These are phyloP conservation scores for Atkinsonella texensis DNA, from an alignment of 2,329 filamentous ascomycete species.

Conservation along the genomic window DNA sequence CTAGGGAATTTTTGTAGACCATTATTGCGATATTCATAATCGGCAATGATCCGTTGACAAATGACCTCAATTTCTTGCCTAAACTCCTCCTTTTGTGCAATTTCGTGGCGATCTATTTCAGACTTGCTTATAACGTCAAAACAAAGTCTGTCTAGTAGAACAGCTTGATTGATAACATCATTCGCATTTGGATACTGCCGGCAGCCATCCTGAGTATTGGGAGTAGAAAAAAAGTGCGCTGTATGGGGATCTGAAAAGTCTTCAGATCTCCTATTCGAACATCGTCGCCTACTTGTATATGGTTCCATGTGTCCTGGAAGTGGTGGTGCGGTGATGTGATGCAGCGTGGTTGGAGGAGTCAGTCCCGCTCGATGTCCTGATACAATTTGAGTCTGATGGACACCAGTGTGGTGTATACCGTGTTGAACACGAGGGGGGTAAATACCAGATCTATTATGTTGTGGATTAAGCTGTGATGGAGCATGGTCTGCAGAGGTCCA, in stretches of 20 bases:
- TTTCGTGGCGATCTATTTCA: constrained; percentile 52
- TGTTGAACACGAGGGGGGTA: neutral
- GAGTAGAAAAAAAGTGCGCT: neutral
- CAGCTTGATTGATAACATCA: constrained; percentile 35
- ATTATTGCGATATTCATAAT: constrained; percentile 34
- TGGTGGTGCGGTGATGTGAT: neutral
- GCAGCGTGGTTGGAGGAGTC: neutral
- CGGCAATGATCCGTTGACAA: constrained; percentile 46
- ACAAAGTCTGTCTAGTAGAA: constrained; percentile 37
- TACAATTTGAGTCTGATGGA: neutral
- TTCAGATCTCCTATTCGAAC: neutral
- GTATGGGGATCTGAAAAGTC: neutral
- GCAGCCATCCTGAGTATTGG: constrained; percentile 19
- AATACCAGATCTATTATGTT: neutral
- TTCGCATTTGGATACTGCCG: constrained; percentile 25
- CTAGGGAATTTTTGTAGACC: constrained; percentile 34
- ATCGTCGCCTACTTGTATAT: neutral
- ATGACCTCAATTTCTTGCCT: constrained; percentile 51
- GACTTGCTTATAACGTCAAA: constrained; percentile 35
- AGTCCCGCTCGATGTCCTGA: neutral
- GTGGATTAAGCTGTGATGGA: neutral
- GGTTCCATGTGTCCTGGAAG: neutral
- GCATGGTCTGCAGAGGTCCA: constrained; percentile 1
- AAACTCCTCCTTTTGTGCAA: constrained; percentile 60
- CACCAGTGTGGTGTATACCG: neutral